These are phyloP conservation scores for Salix dunnii DNA, from an alignment of 345 rosid species.

Conservation along the genomic window DNA sequence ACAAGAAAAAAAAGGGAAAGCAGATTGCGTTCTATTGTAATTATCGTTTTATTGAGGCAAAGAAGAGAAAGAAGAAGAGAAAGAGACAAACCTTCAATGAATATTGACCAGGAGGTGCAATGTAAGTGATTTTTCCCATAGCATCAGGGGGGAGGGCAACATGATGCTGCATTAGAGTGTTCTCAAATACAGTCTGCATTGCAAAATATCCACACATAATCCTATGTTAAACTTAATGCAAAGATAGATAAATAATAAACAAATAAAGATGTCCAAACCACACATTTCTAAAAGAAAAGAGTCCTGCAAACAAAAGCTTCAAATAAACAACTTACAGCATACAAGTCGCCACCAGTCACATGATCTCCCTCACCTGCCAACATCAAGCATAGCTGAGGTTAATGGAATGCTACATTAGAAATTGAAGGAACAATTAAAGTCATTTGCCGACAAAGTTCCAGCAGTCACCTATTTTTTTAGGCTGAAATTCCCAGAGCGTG, in stretches of 20 bases:
- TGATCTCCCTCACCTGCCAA: slow-evolving; percentile 89
- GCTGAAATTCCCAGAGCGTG: slow-evolving; percentile 87
- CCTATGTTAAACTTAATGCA: slow-evolving; percentile 9
- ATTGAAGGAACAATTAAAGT: neutral
- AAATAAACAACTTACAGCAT: slow-evolving; percentile 71
- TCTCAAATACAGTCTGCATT: slow-evolving; percentile 88
- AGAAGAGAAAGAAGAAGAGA: slow-evolving; percentile 16
- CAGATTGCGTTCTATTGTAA: neutral
- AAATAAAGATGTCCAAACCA: neutral
- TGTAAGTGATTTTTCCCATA: slow-evolving; percentile 89
- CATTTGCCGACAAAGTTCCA: slow-evolving; percentile 7
- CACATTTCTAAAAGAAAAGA: neutral
- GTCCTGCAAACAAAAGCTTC: slow-evolving; percentile 4
- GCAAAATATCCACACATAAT: slow-evolving; percentile 14
- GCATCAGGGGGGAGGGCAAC: slow-evolving; percentile 94
- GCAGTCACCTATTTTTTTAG: slow-evolving; percentile 69
- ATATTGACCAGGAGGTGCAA: slow-evolving; percentile 99
- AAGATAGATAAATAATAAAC: neutral
- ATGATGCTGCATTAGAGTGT: slow-evolving; percentile 85
- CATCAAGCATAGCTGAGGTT: slow-evolving; percentile 15
- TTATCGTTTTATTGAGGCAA: neutral
- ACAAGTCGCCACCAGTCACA: slow-evolving; percentile 96
- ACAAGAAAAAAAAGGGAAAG: neutral
- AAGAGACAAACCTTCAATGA: slow-evolving; percentile 66
- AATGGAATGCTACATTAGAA: slow-evolving; percentile 9